Percentiles rank a stretch among this genome's conserved stretches.
Conservation (phyloP, 2,329 filamentous ascomycete species). For the Fusarium euwallaceae region DNA sequence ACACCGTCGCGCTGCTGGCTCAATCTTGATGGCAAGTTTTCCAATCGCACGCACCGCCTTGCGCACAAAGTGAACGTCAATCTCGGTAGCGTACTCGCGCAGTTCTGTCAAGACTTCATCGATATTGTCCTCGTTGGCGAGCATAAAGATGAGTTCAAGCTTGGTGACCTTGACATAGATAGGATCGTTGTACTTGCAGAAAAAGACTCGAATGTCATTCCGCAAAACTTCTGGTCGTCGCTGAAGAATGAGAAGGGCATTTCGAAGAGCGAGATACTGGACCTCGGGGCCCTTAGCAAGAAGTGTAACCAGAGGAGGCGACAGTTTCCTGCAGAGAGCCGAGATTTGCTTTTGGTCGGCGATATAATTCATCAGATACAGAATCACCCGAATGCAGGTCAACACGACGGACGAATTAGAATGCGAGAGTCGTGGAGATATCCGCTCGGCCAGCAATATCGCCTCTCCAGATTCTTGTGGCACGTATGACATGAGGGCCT, state of each 20-base stretch:
- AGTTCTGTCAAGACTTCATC: constrained; percentile 94
- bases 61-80: constrained; percentile 97
- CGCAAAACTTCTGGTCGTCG: constrained; percentile 91
- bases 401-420: constrained; percentile 97
- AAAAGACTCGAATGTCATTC: constrained; percentile 98
- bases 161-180: constrained; percentile 99
- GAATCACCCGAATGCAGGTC: constrained; percentile 94
- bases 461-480: constrained; percentile 93
- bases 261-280: constrained; percentile 95
- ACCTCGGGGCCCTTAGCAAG: constrained; percentile 97
- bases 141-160: constrained; percentile 98
- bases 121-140: constrained; percentile 95
- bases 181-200: constrained; percentile 99
- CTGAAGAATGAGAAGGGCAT: constrained; percentile 93
- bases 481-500: constrained; percentile 97
- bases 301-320: constrained; percentile 92
- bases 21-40: constrained; percentile 98
- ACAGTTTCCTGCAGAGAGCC: constrained; percentile 89
- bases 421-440: constrained; percentile 94
- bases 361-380: constrained; percentile 99
- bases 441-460: constrained; percentile 89
- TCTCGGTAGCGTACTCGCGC: constrained; percentile 96
- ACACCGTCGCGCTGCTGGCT: constrained; percentile 89
- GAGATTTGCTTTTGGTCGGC: constrained; percentile 90
- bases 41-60: constrained; percentile 98